A percentile compares a stretch with the other conserved stretches of the same genome.
These are phyloP conservation scores for Globisporangium splendens DNA, from an alignment of 352 stramenopile species.

Conservation along the genomic window DNA sequence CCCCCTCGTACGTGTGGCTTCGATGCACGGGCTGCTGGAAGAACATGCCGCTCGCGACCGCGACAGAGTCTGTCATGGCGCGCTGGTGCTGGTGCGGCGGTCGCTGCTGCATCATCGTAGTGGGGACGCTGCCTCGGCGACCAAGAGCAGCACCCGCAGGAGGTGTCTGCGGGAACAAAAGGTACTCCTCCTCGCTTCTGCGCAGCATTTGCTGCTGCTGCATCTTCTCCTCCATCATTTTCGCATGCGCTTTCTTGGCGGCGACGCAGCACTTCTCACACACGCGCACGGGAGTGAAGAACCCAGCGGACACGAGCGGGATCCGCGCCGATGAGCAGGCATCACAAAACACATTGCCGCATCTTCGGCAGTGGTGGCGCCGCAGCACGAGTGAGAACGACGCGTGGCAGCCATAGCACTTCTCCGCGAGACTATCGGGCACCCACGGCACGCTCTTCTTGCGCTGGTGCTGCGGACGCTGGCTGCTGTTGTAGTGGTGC, in stretches of 20 bases:
- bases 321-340: constrained; percentile 81
- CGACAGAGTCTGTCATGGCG: constrained; percentile 16
- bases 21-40: constrained; percentile 19
- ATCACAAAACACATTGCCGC: constrained; percentile 90
- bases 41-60: constrained; percentile 19
- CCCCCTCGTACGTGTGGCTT: constrained; percentile 9
- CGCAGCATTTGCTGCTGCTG: constrained; percentile 20
- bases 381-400: constrained; percentile 73
- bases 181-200: constrained; percentile 14
- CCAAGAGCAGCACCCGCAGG: background rate
- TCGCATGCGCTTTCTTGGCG: constrained; percentile 61
- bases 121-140: constrained; percentile 11
- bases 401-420: constrained; percentile 66
- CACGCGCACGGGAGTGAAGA: constrained; percentile 72
- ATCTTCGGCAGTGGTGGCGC: constrained; percentile 84
- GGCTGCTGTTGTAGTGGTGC: constrained; percentile 13
- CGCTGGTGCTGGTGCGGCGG: background rate
- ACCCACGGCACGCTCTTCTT: constrained; percentile 71
- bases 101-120: constrained; percentile 5
- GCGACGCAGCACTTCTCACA: constrained; percentile 76
- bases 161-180: constrained; percentile 4
- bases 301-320: constrained; percentile 59
- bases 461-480: constrained; percentile 18
- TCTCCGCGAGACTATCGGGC: constrained; percentile 74
- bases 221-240: constrained; percentile 62